phyloP scores from a whole-genome alignment of 1,139 yeast genomes.

The Martiniozyma asiatica region DNA sequence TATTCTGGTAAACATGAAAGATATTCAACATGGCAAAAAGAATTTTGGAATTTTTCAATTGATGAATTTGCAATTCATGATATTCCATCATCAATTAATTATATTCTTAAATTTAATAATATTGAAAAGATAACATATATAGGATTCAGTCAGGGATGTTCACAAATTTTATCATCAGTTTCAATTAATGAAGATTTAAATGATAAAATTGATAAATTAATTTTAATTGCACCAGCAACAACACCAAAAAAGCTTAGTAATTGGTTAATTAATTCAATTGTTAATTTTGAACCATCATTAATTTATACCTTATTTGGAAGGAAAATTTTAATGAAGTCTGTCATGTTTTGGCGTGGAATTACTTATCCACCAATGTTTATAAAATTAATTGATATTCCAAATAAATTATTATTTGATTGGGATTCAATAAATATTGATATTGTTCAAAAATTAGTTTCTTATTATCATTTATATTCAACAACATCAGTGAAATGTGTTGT shows the following conservation, averaged over 20 bases:
- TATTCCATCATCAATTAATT: slow-evolving; percentile 63
- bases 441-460: slow-evolving; percentile 64
- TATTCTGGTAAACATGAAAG: slow-evolving; percentile 37
- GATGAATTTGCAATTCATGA: slow-evolving; percentile 81
- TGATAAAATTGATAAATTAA: slow-evolving; percentile 52
- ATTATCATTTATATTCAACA: slow-evolving; percentile 78
- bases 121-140: slow-evolving; percentile 44
- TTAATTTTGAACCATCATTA: slow-evolving; percentile 68
- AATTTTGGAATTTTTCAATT: slow-evolving; percentile 76
- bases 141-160: slow-evolving; percentile 88
- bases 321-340: slow-evolving; percentile 60
- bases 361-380: slow-evolving; percentile 78
- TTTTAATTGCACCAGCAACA: slow-evolving; percentile 72
- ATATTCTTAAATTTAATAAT: slow-evolving; percentile 39
- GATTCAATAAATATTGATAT: slow-evolving; percentile 52
- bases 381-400: slow-evolving; percentile 58
- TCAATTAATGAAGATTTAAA: slow-evolving; percentile 63
- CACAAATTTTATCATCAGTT: slow-evolving; percentile 77
- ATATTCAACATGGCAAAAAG: slow-evolving; percentile 27
- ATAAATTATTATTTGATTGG: slow-evolving; percentile 69
- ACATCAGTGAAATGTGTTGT: slow-evolving; percentile 88
- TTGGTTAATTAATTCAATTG: slow-evolving; percentile 59
- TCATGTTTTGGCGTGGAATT: slow-evolving; percentile 71
- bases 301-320: slow-evolving; percentile 68
- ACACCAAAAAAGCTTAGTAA: slow-evolving; percentile 82